A percentile compares a stretch with the other conserved stretches of the same genome.
Evolutionary conservation across 306 rosid species (phyloP).

Genomic region (Rubus idaeus): DNA sequence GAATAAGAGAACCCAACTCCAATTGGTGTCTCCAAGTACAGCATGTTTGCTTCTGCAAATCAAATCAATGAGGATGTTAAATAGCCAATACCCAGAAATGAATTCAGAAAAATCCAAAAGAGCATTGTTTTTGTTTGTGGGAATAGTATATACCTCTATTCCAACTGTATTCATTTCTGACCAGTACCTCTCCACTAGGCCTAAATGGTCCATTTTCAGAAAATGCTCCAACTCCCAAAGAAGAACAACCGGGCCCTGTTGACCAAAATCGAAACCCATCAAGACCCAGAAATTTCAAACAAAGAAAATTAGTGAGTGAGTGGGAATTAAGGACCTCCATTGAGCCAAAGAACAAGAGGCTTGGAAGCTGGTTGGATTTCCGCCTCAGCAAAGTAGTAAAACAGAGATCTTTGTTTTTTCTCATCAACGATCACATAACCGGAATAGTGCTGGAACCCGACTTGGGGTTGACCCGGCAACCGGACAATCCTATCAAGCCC

Average conservation of each 20-base stretch:
- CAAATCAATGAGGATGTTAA: conserved; percentile 9
- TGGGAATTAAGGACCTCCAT: conserved; percentile 39
- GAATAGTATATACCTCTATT: conserved; percentile 35
- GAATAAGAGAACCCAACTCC: conserved; percentile 65
- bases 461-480: conserved; percentile 83
- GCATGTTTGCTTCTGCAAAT: conserved; percentile 58
- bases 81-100: background rate
- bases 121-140: background rate
- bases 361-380: conserved; percentile 68
- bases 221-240: conserved; percentile 64
- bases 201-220: conserved; percentile 64
- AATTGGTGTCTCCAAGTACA: conserved; percentile 56
- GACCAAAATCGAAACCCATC: background rate
- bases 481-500: conserved; percentile 45
- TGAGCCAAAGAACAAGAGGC: conserved; percentile 90
- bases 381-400: conserved; percentile 82
- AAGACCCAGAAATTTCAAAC: conserved; percentile 5
- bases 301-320: background rate
- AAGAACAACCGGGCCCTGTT: conserved; percentile 66
- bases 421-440: conserved; percentile 77
- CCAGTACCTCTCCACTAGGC: conserved; percentile 45
- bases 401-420: conserved; percentile 56
- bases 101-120: background rate
- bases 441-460: conserved; percentile 64
- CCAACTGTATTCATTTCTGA: conserved; percentile 52